Conservation (phyloP, 805 yeast species). For the Teunomyces funiuensis region DNA sequence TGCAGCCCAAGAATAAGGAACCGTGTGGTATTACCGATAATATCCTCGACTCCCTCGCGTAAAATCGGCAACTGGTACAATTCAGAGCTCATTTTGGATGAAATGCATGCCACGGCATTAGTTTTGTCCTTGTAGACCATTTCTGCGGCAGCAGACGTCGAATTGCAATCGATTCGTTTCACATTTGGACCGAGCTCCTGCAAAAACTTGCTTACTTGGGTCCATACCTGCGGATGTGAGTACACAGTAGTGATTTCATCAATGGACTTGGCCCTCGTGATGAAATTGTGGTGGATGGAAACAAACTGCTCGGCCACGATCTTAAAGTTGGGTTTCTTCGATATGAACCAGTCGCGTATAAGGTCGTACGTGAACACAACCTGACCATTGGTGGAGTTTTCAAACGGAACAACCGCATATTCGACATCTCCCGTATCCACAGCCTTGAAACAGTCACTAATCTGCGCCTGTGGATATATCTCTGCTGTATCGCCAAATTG, state of each 20-base stretch:
- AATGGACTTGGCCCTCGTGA: constrained; percentile 47
- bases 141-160: constrained; percentile 86
- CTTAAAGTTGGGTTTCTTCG: constrained; percentile 33
- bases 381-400: constrained; percentile 93
- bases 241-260: constrained; percentile 56
- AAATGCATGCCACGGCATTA: constrained; percentile 64
- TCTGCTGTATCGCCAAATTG: constrained; percentile 44
- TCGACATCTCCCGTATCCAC: constrained; percentile 49
- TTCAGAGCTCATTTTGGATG: constrained; percentile 65
- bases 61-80: constrained; percentile 58
- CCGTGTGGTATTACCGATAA: constrained; percentile 76
- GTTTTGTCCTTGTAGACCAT: constrained; percentile 43
- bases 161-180: constrained; percentile 61
- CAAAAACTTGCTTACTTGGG: constrained; percentile 72
- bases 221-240: constrained; percentile 99
- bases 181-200: constrained; percentile 31
- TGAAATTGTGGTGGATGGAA: constrained; percentile 73
- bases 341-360: constrained; percentile 63
- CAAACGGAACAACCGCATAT: constrained; percentile 82
- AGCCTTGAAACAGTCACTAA: constrained; percentile 62
- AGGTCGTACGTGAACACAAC: constrained; percentile 85
- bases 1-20: constrained; percentile 62
- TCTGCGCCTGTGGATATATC: constrained; percentile 40
- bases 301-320: constrained; percentile 82
- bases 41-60: constrained; percentile 64